Evolutionary conservation across 2,329 filamentous ascomycete species (phyloP).

Genomic region (Neocucurbitaria cava): DNA sequence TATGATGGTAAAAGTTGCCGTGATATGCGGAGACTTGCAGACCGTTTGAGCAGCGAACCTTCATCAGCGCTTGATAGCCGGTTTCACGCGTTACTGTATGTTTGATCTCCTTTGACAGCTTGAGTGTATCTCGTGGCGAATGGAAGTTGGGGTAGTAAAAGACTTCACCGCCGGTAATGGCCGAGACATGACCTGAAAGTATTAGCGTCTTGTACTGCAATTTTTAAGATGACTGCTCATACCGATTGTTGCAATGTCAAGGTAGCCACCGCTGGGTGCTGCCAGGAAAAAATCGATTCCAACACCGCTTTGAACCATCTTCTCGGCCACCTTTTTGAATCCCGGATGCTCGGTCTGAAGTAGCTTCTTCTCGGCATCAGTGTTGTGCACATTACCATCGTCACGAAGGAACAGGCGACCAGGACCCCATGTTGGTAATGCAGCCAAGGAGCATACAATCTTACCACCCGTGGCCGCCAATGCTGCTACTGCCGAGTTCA

Average conservation of each 20-base stretch:
- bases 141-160: constrained; percentile 99
- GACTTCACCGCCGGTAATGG: constrained; percentile 90
- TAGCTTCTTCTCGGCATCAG: constrained; percentile 90
- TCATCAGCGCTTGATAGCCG: constrained; percentile 95
- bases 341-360: constrained; percentile 87
- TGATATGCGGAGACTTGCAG: constrained; percentile 93
- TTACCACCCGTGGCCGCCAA: constrained; percentile 89
- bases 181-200: constrained; percentile 74
- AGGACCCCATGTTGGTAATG: constrained; percentile 91
- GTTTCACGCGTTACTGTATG: constrained; percentile 89
- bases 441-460: constrained; percentile 83
- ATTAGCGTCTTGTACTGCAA: constrained; percentile 17
- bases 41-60: constrained; percentile 96
- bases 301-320: constrained; percentile 85
- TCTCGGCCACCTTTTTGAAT: constrained; percentile 85
- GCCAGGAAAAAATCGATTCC: constrained; percentile 96
- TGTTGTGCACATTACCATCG: constrained; percentile 79
- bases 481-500: constrained; percentile 84
- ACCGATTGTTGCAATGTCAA: constrained; percentile 93
- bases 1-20: constrained; percentile 95
- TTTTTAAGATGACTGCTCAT: constrained; percentile 45
- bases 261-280: constrained; percentile 85
- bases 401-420: constrained; percentile 85
- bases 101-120: constrained; percentile 82
- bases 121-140: constrained; percentile 81